Evolutionary conservation across 2,329 filamentous ascomycete genomes (phyloP).

Genomic region (Mycosphaerelloides madeirae): DNA sequence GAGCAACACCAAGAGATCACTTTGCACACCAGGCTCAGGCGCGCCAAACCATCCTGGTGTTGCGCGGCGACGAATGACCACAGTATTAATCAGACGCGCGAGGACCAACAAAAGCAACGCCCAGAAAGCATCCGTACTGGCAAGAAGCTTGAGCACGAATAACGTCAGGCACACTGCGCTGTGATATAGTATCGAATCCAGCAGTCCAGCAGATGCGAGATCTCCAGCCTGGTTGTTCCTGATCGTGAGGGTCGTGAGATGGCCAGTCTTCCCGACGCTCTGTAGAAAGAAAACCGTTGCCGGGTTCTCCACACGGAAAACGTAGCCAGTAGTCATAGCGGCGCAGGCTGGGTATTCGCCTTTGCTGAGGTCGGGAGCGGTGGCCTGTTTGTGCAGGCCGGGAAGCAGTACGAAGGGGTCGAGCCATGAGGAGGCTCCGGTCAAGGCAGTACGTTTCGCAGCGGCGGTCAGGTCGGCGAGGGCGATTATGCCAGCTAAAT

Average conservation of each 20-base stretch:
- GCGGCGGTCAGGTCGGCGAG: slow-evolving; percentile 57
- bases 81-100: slow-evolving; percentile 54
- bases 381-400: slow-evolving; percentile 58
- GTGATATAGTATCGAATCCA: neutral
- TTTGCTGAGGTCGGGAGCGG: slow-evolving; percentile 45
- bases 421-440: slow-evolving; percentile 53
- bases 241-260: slow-evolving; percentile 26
- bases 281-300: slow-evolving; percentile 52
- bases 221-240: neutral
- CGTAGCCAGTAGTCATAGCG: slow-evolving; percentile 42
- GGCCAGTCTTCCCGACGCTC: slow-evolving; percentile 25
- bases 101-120: slow-evolving; percentile 49
- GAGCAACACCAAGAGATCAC: slow-evolving; percentile 52
- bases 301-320: slow-evolving; percentile 46
- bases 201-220: neutral
- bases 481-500: slow-evolving; percentile 52
- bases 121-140: slow-evolving; percentile 35
- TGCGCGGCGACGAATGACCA: slow-evolving; percentile 52
- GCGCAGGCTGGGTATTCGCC: slow-evolving; percentile 40
- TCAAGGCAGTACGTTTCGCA: slow-evolving; percentile 52
- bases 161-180: slow-evolving; percentile 14
- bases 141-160: neutral
- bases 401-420: slow-evolving; percentile 57
- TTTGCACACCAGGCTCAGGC: slow-evolving; percentile 32
- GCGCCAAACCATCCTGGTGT: slow-evolving; percentile 28